These are phyloP conservation scores for Linum lewisii DNA, from an alignment of 345 rosid species.

Conservation along the genomic window DNA sequence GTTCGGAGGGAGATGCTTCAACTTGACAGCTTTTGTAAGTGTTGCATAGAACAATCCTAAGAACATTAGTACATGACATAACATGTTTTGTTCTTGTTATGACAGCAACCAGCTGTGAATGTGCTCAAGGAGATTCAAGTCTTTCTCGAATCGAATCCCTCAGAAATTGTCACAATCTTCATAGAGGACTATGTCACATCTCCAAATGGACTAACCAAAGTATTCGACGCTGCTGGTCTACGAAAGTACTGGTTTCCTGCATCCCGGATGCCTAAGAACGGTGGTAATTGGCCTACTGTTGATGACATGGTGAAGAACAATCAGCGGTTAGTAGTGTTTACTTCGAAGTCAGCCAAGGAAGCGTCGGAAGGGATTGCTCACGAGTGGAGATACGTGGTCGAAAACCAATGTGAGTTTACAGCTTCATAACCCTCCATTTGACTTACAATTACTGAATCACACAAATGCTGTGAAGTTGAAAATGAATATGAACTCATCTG, in stretches of 20 bases:
- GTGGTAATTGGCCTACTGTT: slow-evolving; percentile 22
- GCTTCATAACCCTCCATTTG: not conserved
- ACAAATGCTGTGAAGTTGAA: not conserved
- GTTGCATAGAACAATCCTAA: not conserved
- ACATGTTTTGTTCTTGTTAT: not conserved
- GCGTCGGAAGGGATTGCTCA: slow-evolving; percentile 26
- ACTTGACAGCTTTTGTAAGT: slow-evolving; percentile 26
- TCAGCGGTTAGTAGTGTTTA: slow-evolving; percentile 23
- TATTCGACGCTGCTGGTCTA: slow-evolving; percentile 21
- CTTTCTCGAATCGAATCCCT: slow-evolving; percentile 18
- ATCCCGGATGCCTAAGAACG: slow-evolving; percentile 23
- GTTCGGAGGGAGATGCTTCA: slow-evolving; percentile 23
- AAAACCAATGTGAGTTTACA: slow-evolving; percentile 26
- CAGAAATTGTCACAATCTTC: slow-evolving; percentile 23
- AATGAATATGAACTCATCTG: not conserved
- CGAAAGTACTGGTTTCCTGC: slow-evolving; percentile 26
- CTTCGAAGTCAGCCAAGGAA: slow-evolving; percentile 22
- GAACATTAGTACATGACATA: not conserved
- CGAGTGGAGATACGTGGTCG: slow-evolving; percentile 19
- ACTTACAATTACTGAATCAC: not conserved
- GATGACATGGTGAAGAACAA: slow-evolving; percentile 20
- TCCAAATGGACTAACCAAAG: slow-evolving; percentile 19
- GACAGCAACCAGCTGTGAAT: slow-evolving; percentile 24
- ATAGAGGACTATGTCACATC: slow-evolving; percentile 23
- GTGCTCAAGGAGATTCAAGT: slow-evolving; percentile 19